Conservation (phyloP, 768 basidiomycete species). For the Phaeotremella fagi region DNA sequence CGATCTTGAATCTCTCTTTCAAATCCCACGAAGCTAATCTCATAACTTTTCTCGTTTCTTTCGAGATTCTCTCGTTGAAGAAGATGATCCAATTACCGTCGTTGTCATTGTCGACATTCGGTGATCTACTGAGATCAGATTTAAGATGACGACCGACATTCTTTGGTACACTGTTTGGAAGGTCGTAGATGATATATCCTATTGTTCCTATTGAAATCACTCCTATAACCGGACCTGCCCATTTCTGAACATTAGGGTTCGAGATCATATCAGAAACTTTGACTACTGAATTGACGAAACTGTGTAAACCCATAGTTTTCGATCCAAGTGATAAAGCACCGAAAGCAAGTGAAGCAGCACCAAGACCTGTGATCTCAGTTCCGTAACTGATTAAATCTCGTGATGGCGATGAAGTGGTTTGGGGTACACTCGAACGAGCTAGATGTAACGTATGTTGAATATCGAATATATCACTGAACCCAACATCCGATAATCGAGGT, state of each 20-base stretch:
- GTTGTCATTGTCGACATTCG: conserved; percentile 40
- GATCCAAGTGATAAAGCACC: conserved; percentile 87
- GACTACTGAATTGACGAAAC: conserved; percentile 70
- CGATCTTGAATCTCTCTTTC: conserved; percentile 69
- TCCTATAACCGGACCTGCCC: conserved; percentile 81
- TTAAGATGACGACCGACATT: conserved; percentile 82
- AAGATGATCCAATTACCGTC: background rate
- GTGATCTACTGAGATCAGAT: conserved; percentile 53
- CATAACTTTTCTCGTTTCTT: conserved; percentile 90
- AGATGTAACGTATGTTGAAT: conserved; percentile 68
- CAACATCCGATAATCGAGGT: conserved; percentile 70
- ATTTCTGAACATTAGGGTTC: conserved; percentile 67
- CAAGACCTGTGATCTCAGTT: conserved; percentile 48
- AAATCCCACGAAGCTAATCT: conserved; percentile 86
- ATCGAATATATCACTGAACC: conserved; percentile 79
- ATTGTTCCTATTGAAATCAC: conserved; percentile 51
- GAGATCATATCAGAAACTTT: conserved; percentile 72
- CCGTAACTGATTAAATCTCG: conserved; percentile 52
- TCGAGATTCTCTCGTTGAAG: conserved; percentile 55
- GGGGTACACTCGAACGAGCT: conserved; percentile 51
- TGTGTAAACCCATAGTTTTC: conserved; percentile 68
- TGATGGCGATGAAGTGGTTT: conserved; percentile 37
- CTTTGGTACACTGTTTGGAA: conserved; percentile 80
- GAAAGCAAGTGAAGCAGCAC: conserved; percentile 57
- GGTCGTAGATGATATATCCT: conserved; percentile 72